Conservation (phyloP, 208 protist species). For the Crithidia fasciculata region DNA sequence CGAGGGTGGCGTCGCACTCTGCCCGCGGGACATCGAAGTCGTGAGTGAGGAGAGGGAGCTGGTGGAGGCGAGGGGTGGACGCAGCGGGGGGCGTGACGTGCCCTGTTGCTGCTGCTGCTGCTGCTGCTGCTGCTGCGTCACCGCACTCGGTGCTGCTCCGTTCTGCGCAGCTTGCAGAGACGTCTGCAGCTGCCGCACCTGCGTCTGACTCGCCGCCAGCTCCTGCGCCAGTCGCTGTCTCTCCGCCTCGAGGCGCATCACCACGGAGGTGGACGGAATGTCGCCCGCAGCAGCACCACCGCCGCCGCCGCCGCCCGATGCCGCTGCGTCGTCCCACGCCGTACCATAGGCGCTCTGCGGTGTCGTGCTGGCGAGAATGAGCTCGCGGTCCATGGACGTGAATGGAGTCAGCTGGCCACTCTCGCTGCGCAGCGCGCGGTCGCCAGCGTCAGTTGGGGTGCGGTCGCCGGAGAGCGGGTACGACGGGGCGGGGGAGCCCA, state of each 20-base stretch:
- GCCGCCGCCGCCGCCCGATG: not conserved
- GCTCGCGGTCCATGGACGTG: constrained; percentile 13
- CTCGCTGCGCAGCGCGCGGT: constrained; percentile 9
- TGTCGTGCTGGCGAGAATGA: constrained; percentile 3
- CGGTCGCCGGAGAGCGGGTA: not conserved
- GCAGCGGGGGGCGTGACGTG: not conserved
- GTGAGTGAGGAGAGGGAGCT: constrained; percentile 10
- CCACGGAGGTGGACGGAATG: not conserved
- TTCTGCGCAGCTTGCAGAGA: constrained; percentile 16
- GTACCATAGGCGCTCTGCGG: constrained; percentile 4
- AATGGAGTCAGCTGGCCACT: constrained; percentile 10
- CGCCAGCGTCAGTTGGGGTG: constrained; percentile 3
- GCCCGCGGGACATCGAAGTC: not conserved
- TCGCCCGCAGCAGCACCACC: too few relatives aligned
- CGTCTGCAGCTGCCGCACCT: constrained; percentile 20
- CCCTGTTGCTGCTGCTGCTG: constrained; percentile 1
- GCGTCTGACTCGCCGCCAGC: constrained; percentile 13
- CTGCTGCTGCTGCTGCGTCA: not conserved
- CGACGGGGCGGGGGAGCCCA: constrained; percentile 2
- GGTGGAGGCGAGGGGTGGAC: constrained; percentile 4
- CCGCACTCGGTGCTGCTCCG: not conserved
- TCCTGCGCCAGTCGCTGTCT: constrained; percentile 13
- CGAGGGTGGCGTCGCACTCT: not conserved
- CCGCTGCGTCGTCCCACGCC: not conserved
- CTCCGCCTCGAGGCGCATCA: constrained; percentile 20